A percentile compares a stretch with the other conserved stretches of the same genome.
Conservation (phyloP, 2,329 filamentous ascomycete species). For the Trichothecium sympodiale region DNA sequence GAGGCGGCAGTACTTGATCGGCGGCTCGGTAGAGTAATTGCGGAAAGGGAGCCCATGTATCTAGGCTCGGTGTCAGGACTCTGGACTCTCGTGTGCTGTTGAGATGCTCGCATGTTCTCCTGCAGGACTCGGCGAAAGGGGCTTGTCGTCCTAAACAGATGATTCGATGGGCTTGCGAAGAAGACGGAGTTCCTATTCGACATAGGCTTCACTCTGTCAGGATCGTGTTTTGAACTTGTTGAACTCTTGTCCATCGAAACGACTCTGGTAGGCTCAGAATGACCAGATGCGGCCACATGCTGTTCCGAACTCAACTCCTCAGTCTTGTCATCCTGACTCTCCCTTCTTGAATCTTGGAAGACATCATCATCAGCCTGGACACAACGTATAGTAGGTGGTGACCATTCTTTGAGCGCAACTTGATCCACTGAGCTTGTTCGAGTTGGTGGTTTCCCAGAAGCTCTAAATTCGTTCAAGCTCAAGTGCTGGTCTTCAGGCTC, state of each 20-base stretch:
- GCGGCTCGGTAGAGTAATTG: constrained; percentile 25
- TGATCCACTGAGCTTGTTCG: constrained; percentile 9
- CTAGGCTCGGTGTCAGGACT: constrained; percentile 8
- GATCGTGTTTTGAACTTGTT: neutral
- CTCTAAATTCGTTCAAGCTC: constrained; percentile 2
- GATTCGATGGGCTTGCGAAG: constrained; percentile 38
- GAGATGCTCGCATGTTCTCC: constrained; percentile 29
- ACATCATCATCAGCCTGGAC: constrained; percentile 21
- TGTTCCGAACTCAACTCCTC: no score
- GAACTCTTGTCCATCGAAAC: no score
- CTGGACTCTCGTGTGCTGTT: constrained; percentile 14
- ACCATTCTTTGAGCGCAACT: constrained; percentile 8
- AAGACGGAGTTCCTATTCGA: constrained; percentile 31
- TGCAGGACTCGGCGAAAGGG: constrained; percentile 43
- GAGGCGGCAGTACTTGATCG: constrained; percentile 27
- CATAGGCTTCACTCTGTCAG: constrained; percentile 1
- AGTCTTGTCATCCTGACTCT: neutral
- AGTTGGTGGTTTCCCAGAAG: constrained; percentile 4
- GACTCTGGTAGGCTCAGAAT: no score
- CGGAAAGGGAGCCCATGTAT: constrained; percentile 29
- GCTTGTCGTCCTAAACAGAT: constrained; percentile 42
- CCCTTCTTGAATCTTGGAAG: constrained; percentile 12
- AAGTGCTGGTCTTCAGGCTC: constrained; percentile 4
- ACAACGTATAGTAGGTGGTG: constrained; percentile 19
- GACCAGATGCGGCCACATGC: no score